Percentiles rank a stretch among this genome's conserved stretches.
Evolutionary conservation across 495 filamentous ascomycete genomes (phyloP).

Genomic region (Aspergillus nanangensis): DNA sequence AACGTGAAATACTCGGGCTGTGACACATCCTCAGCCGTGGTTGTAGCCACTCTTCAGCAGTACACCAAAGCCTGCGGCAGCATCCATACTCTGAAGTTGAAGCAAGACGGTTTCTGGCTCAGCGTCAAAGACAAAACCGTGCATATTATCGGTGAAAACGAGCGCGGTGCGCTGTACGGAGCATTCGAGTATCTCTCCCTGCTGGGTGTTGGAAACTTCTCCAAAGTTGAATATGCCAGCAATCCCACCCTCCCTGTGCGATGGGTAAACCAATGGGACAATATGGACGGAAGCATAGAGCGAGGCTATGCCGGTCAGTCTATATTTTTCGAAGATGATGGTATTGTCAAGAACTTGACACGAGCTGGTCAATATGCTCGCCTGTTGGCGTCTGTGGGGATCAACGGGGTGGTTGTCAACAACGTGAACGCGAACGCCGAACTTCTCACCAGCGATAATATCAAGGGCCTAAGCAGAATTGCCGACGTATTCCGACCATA

Average conservation of each 20-base stretch:
- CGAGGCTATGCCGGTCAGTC: constrained; percentile 65
- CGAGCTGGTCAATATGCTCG: constrained; percentile 61
- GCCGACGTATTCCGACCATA: constrained; percentile 64
- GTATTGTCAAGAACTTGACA: constrained; percentile 51
- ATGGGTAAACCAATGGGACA: constrained; percentile 75
- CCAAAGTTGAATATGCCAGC: constrained; percentile 45
- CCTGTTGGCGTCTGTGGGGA: constrained; percentile 57
- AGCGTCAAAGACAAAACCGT: constrained; percentile 38
- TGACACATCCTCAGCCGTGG: constrained; percentile 30
- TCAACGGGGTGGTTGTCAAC: constrained; percentile 66
- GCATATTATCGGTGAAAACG: constrained; percentile 62
- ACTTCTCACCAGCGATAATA: constrained; percentile 50
- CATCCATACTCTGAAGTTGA: constrained; percentile 37
- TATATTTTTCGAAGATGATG: constrained; percentile 61
- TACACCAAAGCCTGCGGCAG: constrained; percentile 39
- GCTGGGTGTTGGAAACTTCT: constrained; percentile 58
- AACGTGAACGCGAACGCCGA: constrained; percentile 67
- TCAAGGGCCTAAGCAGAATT: constrained; percentile 56
- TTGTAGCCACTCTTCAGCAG: constrained; percentile 54
- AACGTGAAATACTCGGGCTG: constrained; percentile 21
- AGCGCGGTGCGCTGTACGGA: constrained; percentile 67
- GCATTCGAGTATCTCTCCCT: constrained; percentile 64
- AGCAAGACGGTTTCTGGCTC: constrained; percentile 63
- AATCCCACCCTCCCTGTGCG: constrained; percentile 60
- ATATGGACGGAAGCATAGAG: constrained; percentile 66